Evolutionary conservation across 352 stramenopile species (phyloP), one percentile per base, ranked within the genome.

Genomic region (Phytophthora podocarpi): DNA sequence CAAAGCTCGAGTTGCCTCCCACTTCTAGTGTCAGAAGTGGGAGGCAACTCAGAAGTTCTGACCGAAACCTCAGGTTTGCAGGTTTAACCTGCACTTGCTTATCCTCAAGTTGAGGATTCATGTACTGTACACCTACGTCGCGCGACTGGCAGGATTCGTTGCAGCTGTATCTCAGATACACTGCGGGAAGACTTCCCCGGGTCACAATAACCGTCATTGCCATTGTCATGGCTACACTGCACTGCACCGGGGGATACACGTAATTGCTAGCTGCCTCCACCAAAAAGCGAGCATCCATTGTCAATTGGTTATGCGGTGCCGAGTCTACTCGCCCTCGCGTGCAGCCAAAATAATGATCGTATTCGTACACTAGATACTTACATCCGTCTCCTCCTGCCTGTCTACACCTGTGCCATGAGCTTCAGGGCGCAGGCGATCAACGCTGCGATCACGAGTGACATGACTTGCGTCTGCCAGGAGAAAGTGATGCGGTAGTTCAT

Each of bases 281-380:
- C 20, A 59, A 67, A 59, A 60, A 39, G 41, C 26, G 34, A 54
- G 41, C 49, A 23, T 61, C 30, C 48, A 61, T 67, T 53, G 26
- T 47, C 48, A 39, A 27, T 49, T 46, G 41, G 27, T 67, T 62
- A 54, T 52, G 56, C 36, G 27, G 23, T 51, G 41, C 27, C 35
- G 16, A 40, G 39, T 62, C 24, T 61, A 56, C 46, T 67, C 28
- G 28, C 49, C 30, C 23, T 37, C 26, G 31, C 31, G 24, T 30
- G 10, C 24, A 51, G 34, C 31, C 23, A 42, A 37, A 55, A 63
- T 48, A 68, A 64, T 68, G 64, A 61, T 60, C 47, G 64, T 59
- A 59, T 64, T 62, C 53, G 53, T 70, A 66, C 59, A 73, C 41
- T 54, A 45, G 28, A 52, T 23, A n/a, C 54, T 58, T 70, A 58